phyloP scores from a whole-genome alignment of 148 eudicot genomes.

The Vaccinium darrowii region DNA sequence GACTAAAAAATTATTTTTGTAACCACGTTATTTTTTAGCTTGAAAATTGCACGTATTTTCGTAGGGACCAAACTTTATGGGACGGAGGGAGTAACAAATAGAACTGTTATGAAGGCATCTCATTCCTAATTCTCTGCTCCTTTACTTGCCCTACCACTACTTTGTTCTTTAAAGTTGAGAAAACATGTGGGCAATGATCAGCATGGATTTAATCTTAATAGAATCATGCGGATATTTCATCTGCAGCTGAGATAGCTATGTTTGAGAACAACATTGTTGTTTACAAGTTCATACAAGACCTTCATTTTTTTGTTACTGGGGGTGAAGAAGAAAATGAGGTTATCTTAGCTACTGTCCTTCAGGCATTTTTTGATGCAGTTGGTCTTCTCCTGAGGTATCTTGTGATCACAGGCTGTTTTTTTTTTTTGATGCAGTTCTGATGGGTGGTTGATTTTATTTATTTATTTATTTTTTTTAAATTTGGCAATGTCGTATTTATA shows the following conservation, averaged over 20 bases:
- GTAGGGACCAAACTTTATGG: too few species aligned
- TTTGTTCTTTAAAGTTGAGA: background rate
- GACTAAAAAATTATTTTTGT: too few species aligned
- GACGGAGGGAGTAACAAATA: too few species aligned
- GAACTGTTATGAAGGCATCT: background rate
- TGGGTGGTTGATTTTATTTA: background rate
- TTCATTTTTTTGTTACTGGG: constrained; percentile 66
- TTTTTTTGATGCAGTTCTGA: background rate
- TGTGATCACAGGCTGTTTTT: background rate
- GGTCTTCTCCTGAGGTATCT: constrained; percentile 51
- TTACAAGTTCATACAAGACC: constrained; percentile 69
- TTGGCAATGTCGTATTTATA: background rate
- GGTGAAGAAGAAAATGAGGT: constrained; percentile 69
- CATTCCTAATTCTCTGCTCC: background rate
- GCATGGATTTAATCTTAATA: background rate
- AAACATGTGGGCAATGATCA: background rate
- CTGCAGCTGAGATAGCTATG: constrained; percentile 61
- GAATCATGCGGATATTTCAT: background rate
- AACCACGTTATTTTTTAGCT: too few species aligned
- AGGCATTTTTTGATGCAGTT: constrained; percentile 69
- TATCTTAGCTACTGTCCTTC: constrained; percentile 54
- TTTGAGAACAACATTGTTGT: constrained; percentile 55
- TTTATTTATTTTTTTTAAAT: background rate
- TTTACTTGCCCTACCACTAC: background rate
- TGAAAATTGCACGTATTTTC: too few species aligned